A percentile compares a stretch with the other conserved stretches of the same genome.
Conservation (phyloP, 805 yeast species). For the Candida michaelii region DNA sequence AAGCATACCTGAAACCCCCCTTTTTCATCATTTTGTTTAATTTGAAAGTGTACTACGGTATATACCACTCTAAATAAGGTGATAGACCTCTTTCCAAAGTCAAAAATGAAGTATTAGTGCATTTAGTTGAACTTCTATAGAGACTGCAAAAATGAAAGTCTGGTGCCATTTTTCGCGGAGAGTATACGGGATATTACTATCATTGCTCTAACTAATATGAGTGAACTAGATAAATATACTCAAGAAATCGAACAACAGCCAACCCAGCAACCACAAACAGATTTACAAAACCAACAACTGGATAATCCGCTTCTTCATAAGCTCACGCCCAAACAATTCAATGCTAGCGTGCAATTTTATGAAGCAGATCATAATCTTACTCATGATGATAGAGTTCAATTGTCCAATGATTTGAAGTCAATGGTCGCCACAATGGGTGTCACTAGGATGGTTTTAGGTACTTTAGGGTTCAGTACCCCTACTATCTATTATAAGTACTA, state of each 20-base stretch:
- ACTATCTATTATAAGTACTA: constrained; percentile 23
- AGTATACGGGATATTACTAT: too few species aligned
- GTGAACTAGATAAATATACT: constrained; percentile 6
- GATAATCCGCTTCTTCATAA: constrained; percentile 28
- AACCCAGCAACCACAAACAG: neutral
- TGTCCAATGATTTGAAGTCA: constrained; percentile 30
- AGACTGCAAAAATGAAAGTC: too few species aligned
- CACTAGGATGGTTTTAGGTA: constrained; percentile 27
- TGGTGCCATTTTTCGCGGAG: too few species aligned
- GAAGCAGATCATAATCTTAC: constrained; percentile 39
- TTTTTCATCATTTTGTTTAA: too few species aligned
- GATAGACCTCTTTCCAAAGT: too few species aligned
- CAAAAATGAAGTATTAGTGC: too few species aligned
- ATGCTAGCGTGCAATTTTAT: constrained; percentile 39
- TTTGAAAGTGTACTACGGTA: too few species aligned
- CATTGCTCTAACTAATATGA: neutral
- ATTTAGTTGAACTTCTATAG: too few species aligned
- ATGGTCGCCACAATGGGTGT: constrained; percentile 25
- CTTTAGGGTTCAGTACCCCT: constrained; percentile 30
- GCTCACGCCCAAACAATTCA: constrained; percentile 34
- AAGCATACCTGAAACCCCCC: too few species aligned
- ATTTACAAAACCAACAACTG: neutral
- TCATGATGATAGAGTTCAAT: constrained; percentile 28
- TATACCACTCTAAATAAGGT: too few species aligned
- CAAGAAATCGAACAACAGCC: neutral